Evolutionary conservation across 148 eudicot species (phyloP).

Genomic region (Dysphania ambrosioides): DNA sequence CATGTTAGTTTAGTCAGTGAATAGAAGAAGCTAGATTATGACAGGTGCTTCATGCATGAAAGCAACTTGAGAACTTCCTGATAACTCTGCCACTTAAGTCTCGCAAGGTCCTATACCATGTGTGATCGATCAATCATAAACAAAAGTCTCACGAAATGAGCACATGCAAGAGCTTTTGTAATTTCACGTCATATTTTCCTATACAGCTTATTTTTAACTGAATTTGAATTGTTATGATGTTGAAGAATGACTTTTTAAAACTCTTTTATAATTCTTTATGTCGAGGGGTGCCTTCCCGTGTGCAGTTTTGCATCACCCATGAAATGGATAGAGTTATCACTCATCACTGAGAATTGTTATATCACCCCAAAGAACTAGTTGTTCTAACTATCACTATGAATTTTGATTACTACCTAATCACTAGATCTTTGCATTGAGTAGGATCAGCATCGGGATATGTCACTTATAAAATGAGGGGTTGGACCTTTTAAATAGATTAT

Average conservation of each 20-base stretch:
- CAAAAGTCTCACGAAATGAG: not conserved
- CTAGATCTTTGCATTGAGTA: no score
- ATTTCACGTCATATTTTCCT: slow-evolving; percentile 21
- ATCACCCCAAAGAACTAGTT: not conserved
- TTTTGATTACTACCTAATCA: slow-evolving; percentile 3
- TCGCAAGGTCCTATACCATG: slow-evolving; percentile 20
- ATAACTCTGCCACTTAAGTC: slow-evolving; percentile 8
- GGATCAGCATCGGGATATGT: no score
- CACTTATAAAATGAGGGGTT: no score
- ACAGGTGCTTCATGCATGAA: slow-evolving; percentile 8
- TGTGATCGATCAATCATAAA: slow-evolving; percentile 4
- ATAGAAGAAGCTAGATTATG: slow-evolving; percentile 10
- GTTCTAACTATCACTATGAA: not conserved
- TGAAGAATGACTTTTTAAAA: no score
- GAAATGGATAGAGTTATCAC: no score
- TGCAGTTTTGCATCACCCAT: no score
- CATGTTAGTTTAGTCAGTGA: slow-evolving; percentile 23
- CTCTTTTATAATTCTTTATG: no score
- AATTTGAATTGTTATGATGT: no score
- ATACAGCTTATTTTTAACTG: not conserved
- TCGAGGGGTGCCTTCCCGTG: no score
- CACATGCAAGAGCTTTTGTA: slow-evolving; percentile 20
- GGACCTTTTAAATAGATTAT: no score
- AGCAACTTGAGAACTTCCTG: slow-evolving; percentile 18
- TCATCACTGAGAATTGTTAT: no score